Base-by-base conservation (phyloP, 2,329 filamentous ascomycete genomes). In the Aureobasidium sp. region DNA sequence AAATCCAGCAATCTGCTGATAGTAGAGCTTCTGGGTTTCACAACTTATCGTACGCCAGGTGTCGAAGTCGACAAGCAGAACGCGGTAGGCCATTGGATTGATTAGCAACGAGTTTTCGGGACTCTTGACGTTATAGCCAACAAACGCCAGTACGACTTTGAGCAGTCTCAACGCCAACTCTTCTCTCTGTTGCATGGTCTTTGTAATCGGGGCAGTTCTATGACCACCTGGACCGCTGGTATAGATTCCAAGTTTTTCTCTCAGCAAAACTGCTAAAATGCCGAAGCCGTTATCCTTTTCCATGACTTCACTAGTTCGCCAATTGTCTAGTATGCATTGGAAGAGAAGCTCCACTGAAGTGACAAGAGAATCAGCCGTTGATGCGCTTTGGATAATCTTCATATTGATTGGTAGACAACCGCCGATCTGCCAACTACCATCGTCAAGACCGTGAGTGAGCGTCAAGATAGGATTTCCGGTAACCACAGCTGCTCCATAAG, bases 271-370 rank as follows among this genome's bases (percentile, higher is more conserved):
- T 44, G 89, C 89, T 55, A 99, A 77, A 39, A 97, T 89, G 30
- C 90, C 88, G 71, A 97, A 99, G 0, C 93, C 95, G 67, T 95
- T 94, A 63, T 96, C 91, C 68, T 90, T 87, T 73, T 99, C 94
- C 89, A 99, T 97, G 30, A 94, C 92, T 72, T 99, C 95, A 67
- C 94, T 97, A 67, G 97, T 97, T 65, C 94, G 85, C 94, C 95
- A 99, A 71, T 89, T 97, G 65, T 89, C 88, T 66, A 89, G 88
- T 54, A 97, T 89, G 63, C 90, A 90, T 66, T 89, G 85, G 65
- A 97, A 91, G 30, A 96, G 79, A 68, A 95, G 88, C 69, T 95
- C 86, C 2, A 95, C 86, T 1, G 92, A 86, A 59, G 89, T 83
- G 10, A 92, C 77, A 32, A 92, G 85, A 48, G 86, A 86, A 53